Percentiles rank a stretch among this genome's conserved stretches.
These are phyloP conservation scores for Dictyostelium intermedium DNA, from an alignment of 78 protist genomes.

Conservation along the genomic window DNA sequence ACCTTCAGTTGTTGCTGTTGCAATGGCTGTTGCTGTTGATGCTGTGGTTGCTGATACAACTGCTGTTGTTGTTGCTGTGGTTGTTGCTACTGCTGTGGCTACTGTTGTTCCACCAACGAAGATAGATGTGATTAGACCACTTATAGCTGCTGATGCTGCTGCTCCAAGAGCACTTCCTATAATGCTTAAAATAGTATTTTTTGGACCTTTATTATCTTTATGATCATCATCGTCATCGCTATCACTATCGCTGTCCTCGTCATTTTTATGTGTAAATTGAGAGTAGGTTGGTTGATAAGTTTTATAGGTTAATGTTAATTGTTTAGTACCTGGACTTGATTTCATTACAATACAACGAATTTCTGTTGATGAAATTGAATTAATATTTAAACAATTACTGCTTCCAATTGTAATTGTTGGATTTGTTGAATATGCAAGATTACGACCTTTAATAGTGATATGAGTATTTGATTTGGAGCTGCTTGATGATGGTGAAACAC, in stretches of 20 bases:
- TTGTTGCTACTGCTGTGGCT: background rate
- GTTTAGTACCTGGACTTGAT: background rate
- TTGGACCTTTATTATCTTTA: background rate
- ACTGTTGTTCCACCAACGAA: background rate
- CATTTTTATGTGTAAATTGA: background rate
- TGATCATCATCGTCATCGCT: no score
- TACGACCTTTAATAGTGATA: background rate
- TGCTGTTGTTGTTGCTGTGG: background rate
- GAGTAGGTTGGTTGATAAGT: background rate
- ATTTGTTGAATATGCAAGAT: background rate
- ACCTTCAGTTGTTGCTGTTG: background rate
- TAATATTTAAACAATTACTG: background rate
- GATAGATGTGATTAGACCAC: no score
- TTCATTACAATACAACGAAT: background rate
- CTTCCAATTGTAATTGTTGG: background rate
- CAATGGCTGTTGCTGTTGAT: background rate
- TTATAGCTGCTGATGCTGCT: background rate
- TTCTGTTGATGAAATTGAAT: background rate
- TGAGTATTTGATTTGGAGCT: background rate
- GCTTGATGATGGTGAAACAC: background rate
- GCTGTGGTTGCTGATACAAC: background rate
- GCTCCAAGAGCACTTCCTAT: no score
- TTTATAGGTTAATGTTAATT: background rate
- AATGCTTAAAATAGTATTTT: no score
- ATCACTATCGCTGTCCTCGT: no score